Conservation (phyloP, 441 rosid species). For the Caryocar brasiliense region DNA sequence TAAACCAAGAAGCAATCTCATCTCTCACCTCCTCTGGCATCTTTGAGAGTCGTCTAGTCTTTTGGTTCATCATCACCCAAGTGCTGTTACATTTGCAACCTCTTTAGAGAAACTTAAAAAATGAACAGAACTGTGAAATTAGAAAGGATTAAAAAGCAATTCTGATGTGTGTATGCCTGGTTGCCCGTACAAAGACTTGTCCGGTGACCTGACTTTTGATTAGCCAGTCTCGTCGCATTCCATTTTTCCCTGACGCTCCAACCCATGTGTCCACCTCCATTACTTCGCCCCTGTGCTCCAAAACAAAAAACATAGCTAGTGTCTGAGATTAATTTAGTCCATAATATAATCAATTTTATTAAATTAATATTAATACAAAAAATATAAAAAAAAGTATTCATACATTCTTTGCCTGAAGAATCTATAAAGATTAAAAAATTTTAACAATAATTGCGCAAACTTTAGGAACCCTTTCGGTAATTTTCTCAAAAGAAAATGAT, state of each 20-base stretch:
- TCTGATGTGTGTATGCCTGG: conserved; percentile 20
- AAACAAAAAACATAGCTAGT: neutral
- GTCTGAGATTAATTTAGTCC: neutral
- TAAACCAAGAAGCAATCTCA: conserved; percentile 47
- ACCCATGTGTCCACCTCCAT: conserved; percentile 54
- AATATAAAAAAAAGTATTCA: no score
- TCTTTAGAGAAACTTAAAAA: neutral
- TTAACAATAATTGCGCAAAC: no score
- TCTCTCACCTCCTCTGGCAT: conserved; percentile 41
- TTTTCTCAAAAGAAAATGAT: no score
- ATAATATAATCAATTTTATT: neutral
- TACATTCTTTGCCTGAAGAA: no score
- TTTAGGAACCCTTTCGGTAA: no score
- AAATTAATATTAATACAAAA: no score
- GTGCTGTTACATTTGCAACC: conserved; percentile 20
- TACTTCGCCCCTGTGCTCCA: conserved; percentile 55
- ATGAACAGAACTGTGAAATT: neutral
- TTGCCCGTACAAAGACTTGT: conserved; percentile 28
- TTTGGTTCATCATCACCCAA: conserved; percentile 51
- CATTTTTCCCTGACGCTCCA: conserved; percentile 44
- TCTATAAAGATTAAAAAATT: no score
- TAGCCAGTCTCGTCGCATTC: conserved; percentile 49
- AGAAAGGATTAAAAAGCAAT: neutral
- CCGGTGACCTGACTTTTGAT: conserved; percentile 40
- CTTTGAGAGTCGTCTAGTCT: conserved; percentile 40